phyloP scores from a whole-genome alignment of 371 early-diverging fungal species.

The Lichtheimia hyalospora region DNA sequence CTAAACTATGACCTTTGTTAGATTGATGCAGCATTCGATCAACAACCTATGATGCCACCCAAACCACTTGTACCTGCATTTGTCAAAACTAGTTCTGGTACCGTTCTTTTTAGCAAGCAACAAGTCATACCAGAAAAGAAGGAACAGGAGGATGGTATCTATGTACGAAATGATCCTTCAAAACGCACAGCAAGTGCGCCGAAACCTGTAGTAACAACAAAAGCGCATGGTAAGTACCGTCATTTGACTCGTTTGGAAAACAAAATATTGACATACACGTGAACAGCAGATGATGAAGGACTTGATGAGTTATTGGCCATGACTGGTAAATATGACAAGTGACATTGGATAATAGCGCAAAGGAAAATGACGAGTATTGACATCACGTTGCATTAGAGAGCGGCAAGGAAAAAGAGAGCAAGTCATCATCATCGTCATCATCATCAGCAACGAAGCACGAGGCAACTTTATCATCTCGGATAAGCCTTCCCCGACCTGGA shows the following conservation, averaged over 20 bases:
- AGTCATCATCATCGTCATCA: neutral
- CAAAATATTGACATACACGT: neutral
- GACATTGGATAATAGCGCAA: neutral
- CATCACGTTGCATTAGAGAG: neutral
- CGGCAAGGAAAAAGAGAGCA: neutral
- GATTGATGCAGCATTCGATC: slow-evolving; percentile 24
- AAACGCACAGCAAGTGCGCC: slow-evolving; percentile 13
- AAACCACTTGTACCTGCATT: slow-evolving; percentile 48
- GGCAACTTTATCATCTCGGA: neutral
- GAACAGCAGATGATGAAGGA: slow-evolving; percentile 4
- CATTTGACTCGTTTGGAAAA: slow-evolving; percentile 3
- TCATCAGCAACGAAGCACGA: neutral
- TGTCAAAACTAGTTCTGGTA: slow-evolving; percentile 35
- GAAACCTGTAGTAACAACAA: neutral
- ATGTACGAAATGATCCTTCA: slow-evolving; percentile 31
- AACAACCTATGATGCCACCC: slow-evolving; percentile 21
- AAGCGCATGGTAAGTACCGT: neutral
- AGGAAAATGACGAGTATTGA: too few species aligned
- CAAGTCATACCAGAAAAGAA: slow-evolving; percentile 10
- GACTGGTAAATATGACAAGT: neutral
- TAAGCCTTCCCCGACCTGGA: neutral
- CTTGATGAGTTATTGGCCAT: slow-evolving; percentile 20
- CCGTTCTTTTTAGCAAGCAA: slow-evolving; percentile 33
- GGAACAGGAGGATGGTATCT: slow-evolving; percentile 35
- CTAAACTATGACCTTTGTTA: slow-evolving; percentile 1